Conservation (phyloP, 306 rosid genomes). For the Quercus robur region DNA sequence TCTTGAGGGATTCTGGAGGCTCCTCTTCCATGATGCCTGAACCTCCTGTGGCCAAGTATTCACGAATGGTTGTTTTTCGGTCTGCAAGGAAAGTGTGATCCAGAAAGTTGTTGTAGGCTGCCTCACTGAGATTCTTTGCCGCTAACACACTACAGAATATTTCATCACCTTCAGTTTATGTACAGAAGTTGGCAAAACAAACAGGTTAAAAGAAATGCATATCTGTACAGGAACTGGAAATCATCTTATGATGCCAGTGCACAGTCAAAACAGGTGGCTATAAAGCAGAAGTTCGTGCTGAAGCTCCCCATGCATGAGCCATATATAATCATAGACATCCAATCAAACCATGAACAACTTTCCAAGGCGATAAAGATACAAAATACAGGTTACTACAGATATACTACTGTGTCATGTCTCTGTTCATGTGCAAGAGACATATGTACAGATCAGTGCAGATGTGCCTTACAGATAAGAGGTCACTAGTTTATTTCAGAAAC, state of each 20-base stretch:
- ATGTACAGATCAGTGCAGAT: background rate
- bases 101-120: conserved; percentile 70
- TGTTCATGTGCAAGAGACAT: background rate
- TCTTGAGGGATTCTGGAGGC: conserved; percentile 83
- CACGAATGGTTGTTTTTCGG: conserved; percentile 78
- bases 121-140: conserved; percentile 64
- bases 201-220: background rate
- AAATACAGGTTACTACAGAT: background rate
- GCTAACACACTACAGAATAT: conserved; percentile 68
- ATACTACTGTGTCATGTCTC: background rate
- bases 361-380: background rate
- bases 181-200: conserved; percentile 11
- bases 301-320: background rate
- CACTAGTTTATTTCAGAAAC: background rate
- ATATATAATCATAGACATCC: background rate
- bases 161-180: conserved; percentile 4
- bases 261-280: background rate
- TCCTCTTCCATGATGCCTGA: conserved; percentile 93
- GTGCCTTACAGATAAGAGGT: background rate
- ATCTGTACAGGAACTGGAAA: background rate
- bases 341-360: background rate
- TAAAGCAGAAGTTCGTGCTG: background rate
- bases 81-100: conserved; percentile 93
- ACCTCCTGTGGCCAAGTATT: conserved; percentile 67
- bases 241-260: background rate